Conservation (phyloP, 2,329 filamentous ascomycete species). For the Nannizzia gypsea region DNA sequence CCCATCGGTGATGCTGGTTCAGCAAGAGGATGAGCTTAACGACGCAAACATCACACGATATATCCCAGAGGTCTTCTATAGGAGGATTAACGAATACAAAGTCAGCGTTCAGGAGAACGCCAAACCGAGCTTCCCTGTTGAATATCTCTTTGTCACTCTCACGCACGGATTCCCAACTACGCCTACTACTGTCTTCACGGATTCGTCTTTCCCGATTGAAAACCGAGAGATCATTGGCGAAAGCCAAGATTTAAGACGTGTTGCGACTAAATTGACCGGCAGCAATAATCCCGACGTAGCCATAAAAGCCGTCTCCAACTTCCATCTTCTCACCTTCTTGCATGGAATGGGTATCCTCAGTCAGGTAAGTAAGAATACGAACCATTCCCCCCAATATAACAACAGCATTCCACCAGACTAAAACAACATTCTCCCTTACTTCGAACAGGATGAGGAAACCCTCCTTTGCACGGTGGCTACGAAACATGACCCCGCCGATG, state of each 20-base stretch:
- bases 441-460: slow-evolving; percentile 69
- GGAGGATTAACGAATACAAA: slow-evolving; percentile 89
- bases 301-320: slow-evolving; percentile 69
- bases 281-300: slow-evolving; percentile 50
- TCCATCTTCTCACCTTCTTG: slow-evolving; percentile 84
- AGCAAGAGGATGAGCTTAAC: slow-evolving; percentile 78
- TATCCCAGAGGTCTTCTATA: slow-evolving; percentile 95
- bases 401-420: neutral
- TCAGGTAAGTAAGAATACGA: slow-evolving; percentile 50
- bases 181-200: slow-evolving; percentile 62
- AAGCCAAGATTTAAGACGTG: slow-evolving; percentile 62
- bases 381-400: neutral
- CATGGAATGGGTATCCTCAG: slow-evolving; percentile 67
- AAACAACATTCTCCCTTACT: neutral
- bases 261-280: slow-evolving; percentile 58
- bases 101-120: slow-evolving; percentile 95
- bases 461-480: slow-evolving; percentile 77
- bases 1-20: slow-evolving; percentile 85
- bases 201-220: slow-evolving; percentile 70
- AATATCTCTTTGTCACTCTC: slow-evolving; percentile 89
- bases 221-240: slow-evolving; percentile 81
- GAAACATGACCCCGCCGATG: slow-evolving; percentile 66
- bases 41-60: slow-evolving; percentile 62
- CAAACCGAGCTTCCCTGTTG: slow-evolving; percentile 89
- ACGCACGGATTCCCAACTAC: slow-evolving; percentile 89